Conservation (phyloP, 1,284 basidiomycete genomes). For the Tilletia walkeri region DNA sequence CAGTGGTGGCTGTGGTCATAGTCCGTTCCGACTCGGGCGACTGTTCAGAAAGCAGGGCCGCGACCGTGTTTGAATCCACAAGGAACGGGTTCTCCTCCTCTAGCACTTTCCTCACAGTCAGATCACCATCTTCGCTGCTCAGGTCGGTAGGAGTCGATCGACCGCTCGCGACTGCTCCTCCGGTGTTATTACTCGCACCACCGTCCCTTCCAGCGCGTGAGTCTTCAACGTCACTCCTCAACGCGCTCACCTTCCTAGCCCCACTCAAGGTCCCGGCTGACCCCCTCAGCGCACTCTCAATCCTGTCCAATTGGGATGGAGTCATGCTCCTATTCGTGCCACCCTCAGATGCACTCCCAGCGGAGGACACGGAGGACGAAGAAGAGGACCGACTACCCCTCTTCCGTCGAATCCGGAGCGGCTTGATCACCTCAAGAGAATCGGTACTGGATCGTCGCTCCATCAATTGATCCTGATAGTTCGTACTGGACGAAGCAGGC, state of each 20-base stretch:
- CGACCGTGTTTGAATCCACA: too few species aligned
- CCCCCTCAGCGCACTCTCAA: neutral
- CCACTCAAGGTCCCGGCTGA: neutral
- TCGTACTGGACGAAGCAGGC: too few species aligned
- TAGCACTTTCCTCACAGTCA: too few species aligned
- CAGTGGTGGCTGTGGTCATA: too few species aligned
- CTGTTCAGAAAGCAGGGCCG: too few species aligned
- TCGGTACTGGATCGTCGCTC: neutral
- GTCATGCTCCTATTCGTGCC: neutral
- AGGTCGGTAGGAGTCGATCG: too few species aligned
- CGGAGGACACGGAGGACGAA: neutral
- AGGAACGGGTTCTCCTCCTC: too few species aligned
- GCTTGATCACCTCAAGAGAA: slow-evolving; percentile 15
- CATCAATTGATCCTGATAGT: neutral
- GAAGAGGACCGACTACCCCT: neutral
- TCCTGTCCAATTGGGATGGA: slow-evolving; percentile 8
- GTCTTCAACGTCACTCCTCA: neutral
- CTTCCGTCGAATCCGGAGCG: neutral
- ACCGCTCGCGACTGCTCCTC: too few species aligned
- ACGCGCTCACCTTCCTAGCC: slow-evolving; percentile 6
- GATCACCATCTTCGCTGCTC: too few species aligned
- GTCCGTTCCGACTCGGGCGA: too few species aligned
- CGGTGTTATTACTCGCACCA: too few species aligned
- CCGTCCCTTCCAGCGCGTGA: neutral
- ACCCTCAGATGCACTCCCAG: neutral